Evolutionary conservation across 768 basidiomycete species (phyloP).

Genomic region (Multifurca ochricompacta): DNA sequence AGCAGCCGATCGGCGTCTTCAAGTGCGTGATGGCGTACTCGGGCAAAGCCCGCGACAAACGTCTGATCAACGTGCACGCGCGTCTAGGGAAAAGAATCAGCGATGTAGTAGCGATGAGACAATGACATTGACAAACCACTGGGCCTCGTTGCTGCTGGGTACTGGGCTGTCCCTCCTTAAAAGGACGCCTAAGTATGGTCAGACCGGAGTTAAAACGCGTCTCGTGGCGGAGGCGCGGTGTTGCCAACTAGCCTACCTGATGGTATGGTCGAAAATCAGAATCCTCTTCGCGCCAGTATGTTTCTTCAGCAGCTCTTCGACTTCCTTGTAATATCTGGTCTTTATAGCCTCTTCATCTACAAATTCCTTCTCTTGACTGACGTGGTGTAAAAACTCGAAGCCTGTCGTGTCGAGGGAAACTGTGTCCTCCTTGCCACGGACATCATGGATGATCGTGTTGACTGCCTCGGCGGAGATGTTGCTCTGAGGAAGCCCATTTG

Average conservation of each 20-base stretch:
- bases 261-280: slow-evolving; percentile 40
- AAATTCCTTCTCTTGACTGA: slow-evolving; percentile 33
- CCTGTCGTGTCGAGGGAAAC: slow-evolving; percentile 35
- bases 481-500: slow-evolving; percentile 23
- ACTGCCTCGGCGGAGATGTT: slow-evolving; percentile 29
- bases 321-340: slow-evolving; percentile 35
- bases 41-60: slow-evolving; percentile 28
- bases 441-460: slow-evolving; percentile 27
- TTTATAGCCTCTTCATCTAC: slow-evolving; percentile 33
- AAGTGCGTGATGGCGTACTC: slow-evolving; percentile 33
- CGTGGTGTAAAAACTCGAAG: slow-evolving; percentile 34
- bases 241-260: slow-evolving; percentile 28
- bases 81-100: slow-evolving; percentile 22
- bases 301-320: slow-evolving; percentile 35
- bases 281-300: slow-evolving; percentile 33
- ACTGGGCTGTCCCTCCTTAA: background rate
- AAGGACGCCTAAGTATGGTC: background rate
- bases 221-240: background rate
- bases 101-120: background rate
- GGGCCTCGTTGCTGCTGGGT: slow-evolving; percentile 26
- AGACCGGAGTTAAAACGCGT: background rate
- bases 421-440: slow-evolving; percentile 27
- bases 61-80: slow-evolving; percentile 43
- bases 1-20: slow-evolving; percentile 37
- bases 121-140: slow-evolving; percentile 26